Base-by-base conservation (phyloP, 352 stramenopile genomes). In the Globisporangium orthogonon region DNA sequence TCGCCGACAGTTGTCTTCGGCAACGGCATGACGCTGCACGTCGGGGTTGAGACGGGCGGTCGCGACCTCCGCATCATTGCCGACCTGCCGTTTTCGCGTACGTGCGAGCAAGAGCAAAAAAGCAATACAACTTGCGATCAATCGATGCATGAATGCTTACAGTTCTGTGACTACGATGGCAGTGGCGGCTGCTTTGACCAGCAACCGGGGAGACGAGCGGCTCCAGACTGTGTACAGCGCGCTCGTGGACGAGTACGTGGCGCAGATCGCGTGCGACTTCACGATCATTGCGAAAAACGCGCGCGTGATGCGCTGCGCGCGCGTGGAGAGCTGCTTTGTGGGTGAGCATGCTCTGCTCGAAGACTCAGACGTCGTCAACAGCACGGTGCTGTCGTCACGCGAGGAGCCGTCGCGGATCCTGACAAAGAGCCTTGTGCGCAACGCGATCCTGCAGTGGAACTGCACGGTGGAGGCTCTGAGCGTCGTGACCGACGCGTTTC, bases 41-140 rank as follows among this genome's bases (percentile, higher is more conserved):
- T 96, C 14, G 87, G 86, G 49, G 82, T 94, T 31, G 87, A 95
- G 50, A 91, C 70, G 15, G 87, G 87, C 13, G 87, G 87, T 0
- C 75, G 86, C 28, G 67, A 91, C 56, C 56, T 95, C 14, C 70
- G 71, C 13, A 62, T 91, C 4, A 68, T 93, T 11, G 84, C 83
- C 1, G 86, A 95, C 43, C 50, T 95, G 41, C 70, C 82, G 2
- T 95, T 93, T 49, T 40, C 56, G 1, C 50, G 73, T 83, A 55
- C 50, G 72, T 60, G 14, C 6, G 23, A 23, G 23, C 23, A 23
- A 23, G 23, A 23, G 23, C 23, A 23, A 1, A 23, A 23, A 23
- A 23, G 23, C 23, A 23, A 23, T 23, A 23, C 23, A 23, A 23
- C 23, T 23, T 23, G 23, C 23, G 23, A 23, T 23, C 23, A 23